These are phyloP conservation scores for Neofusicoccum cordaticola DNA, from an alignment of 2,329 filamentous ascomycete genomes.

Conservation along the genomic window DNA sequence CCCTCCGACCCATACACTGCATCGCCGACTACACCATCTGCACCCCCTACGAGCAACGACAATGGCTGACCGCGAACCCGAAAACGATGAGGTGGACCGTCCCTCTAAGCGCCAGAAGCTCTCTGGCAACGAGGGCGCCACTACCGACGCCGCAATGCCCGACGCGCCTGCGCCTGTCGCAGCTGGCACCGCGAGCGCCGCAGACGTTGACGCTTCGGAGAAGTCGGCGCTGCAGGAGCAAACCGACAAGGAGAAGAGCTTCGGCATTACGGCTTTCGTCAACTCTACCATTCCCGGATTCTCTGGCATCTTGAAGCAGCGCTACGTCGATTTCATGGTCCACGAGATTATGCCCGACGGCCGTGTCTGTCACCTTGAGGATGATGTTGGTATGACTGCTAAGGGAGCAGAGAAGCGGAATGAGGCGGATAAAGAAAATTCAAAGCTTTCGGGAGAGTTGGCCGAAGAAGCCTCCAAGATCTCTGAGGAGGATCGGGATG, in stretches of 20 bases:
- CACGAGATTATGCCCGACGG: slow-evolving; percentile 81
- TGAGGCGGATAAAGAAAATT: slow-evolving; percentile 21
- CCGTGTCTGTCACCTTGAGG: slow-evolving; percentile 68
- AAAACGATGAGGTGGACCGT: background rate
- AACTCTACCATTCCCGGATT: slow-evolving; percentile 59
- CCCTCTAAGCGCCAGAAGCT: slow-evolving; percentile 12
- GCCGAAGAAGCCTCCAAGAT: slow-evolving; percentile 26
- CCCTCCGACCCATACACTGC: background rate
- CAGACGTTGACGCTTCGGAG: background rate
- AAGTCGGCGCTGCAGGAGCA: slow-evolving; percentile 1
- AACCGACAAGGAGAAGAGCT: slow-evolving; percentile 39
- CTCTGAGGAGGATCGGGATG: slow-evolving; percentile 36
- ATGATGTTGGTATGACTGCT: slow-evolving; percentile 31
- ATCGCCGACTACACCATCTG: background rate
- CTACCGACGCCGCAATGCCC: background rate
- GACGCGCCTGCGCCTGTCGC: background rate
- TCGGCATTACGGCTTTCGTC: slow-evolving; percentile 64
- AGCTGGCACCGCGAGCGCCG: background rate
- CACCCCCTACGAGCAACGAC: background rate
- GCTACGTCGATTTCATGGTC: slow-evolving; percentile 90
- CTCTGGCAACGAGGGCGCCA: background rate
- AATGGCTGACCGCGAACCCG: slow-evolving; percentile 11
- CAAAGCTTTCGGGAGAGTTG: background rate
- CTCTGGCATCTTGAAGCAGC: slow-evolving; percentile 62
- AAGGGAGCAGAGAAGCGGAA: slow-evolving; percentile 13